Conservation (phyloP, 768 basidiomycete species). For the Xerocomus spinulosus region DNA sequence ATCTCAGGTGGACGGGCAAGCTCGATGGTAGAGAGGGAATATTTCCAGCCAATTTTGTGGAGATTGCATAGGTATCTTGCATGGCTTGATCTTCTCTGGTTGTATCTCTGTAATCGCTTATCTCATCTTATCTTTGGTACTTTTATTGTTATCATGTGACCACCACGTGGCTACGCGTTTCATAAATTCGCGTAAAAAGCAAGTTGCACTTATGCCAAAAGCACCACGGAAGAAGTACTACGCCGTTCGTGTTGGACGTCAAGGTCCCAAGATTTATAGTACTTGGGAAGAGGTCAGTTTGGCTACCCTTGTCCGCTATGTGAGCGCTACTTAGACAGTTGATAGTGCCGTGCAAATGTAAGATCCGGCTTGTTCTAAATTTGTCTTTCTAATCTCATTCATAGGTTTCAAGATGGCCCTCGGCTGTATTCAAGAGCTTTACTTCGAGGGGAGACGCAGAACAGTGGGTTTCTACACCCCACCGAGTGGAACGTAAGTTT, state of each 20-base stretch:
- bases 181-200: too few species aligned
- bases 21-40: constrained; percentile 54
- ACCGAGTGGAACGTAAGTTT: constrained; percentile 16
- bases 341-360: constrained; percentile 48
- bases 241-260: constrained; percentile 54
- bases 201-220: constrained; percentile 36
- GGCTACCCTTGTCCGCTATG: background rate
- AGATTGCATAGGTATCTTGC: constrained; percentile 39
- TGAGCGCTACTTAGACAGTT: background rate
- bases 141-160: background rate
- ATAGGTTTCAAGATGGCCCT: constrained; percentile 53
- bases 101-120: constrained; percentile 3
- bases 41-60: constrained; percentile 85
- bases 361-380: background rate
- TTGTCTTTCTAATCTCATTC: background rate
- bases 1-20: constrained; percentile 73
- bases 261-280: constrained; percentile 53
- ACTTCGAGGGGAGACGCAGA: constrained; percentile 41
- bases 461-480: constrained; percentile 38
- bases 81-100: background rate
- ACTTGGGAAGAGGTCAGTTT: constrained; percentile 56
- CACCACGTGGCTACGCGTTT: background rate
- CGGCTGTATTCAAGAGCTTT: constrained; percentile 53
- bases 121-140: background rate
- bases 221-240: constrained; percentile 45